Percentiles rank a stretch among this genome's conserved stretches.
phyloP scores from a whole-genome alignment of 2,329 filamentous ascomycete species.

The Didymella exigua region DNA sequence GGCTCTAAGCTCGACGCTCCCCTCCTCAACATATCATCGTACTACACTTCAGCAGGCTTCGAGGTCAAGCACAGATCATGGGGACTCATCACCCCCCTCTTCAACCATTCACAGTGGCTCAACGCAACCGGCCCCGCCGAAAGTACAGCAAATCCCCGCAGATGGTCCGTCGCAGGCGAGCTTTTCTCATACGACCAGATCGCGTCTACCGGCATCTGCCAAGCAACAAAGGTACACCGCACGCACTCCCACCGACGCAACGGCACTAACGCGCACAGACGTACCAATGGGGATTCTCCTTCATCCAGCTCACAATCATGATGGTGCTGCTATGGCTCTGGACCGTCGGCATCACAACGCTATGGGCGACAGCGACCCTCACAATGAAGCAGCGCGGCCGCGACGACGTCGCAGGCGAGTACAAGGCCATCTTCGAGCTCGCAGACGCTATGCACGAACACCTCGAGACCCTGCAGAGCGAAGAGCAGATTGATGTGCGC shows the following conservation, averaged over 20 bases:
- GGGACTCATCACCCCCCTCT: too few species aligned
- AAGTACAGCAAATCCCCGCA: too few species aligned
- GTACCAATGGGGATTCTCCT: slow-evolving; percentile 34
- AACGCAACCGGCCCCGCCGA: too few species aligned
- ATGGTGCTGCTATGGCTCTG: slow-evolving; percentile 18
- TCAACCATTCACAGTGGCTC: too few species aligned
- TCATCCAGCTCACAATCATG: slow-evolving; percentile 22
- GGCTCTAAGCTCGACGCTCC: too few species aligned
- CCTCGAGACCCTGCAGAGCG: slow-evolving; percentile 3
- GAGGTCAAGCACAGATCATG: too few species aligned
- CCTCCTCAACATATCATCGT: too few species aligned
- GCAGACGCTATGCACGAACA: slow-evolving; percentile 20
- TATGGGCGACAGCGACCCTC: slow-evolving; percentile 16
- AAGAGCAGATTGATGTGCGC: not conserved
- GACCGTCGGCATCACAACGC: slow-evolving; percentile 17
- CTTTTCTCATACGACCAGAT: not conserved
- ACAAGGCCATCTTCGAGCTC: slow-evolving; percentile 25
- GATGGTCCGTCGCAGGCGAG: not conserved
- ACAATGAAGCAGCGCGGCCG: slow-evolving; percentile 2
- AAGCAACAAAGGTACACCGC: not conserved
- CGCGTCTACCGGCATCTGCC: not conserved
- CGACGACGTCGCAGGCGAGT: slow-evolving; percentile 17
- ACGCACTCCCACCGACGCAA: too few species aligned
- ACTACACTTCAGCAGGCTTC: too few species aligned
- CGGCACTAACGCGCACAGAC: slow-evolving; percentile 5